phyloP scores from a whole-genome alignment of 1,139 yeast genomes.

The Blastobotrys petasosporus region DNA sequence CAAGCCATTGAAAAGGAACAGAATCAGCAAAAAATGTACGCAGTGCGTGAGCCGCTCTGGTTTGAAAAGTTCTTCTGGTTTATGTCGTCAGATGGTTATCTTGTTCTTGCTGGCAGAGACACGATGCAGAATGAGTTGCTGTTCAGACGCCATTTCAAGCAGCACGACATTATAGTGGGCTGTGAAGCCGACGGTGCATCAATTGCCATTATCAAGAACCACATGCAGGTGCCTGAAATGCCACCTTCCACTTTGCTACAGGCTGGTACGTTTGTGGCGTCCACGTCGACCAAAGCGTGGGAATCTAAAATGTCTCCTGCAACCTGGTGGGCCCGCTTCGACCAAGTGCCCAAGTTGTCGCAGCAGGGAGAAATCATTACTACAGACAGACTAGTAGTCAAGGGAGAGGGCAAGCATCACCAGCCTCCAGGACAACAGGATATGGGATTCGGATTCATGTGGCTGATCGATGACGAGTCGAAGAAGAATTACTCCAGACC shows the following conservation, averaged over 20 bases:
- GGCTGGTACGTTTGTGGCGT: conserved; percentile 77
- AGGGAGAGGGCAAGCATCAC: conserved; percentile 49
- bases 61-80: conserved; percentile 96
- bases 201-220: conserved; percentile 76
- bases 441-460: conserved; percentile 83
- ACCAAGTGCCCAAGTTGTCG: conserved; percentile 60
- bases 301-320: conserved; percentile 71
- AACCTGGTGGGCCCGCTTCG: conserved; percentile 75
- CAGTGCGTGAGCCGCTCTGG: conserved; percentile 71
- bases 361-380: conserved; percentile 59
- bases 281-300: conserved; percentile 85
- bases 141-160: conserved; percentile 66
- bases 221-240: conserved; percentile 41
- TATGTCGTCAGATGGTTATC: conserved; percentile 78
- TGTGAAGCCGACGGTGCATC: conserved; percentile 72
- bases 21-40: conserved; percentile 45
- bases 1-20: conserved; percentile 60
- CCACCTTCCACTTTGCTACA: conserved; percentile 87
- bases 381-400: conserved; percentile 56
- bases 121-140: conserved; percentile 77
- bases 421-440: conserved; percentile 80
- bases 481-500: conserved; percentile 35
- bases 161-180: conserved; percentile 65
- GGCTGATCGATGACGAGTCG: conserved; percentile 60
- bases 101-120: conserved; percentile 85